Percentiles rank a stretch among this genome's conserved stretches.
Conservation (phyloP, 2,329 filamentous ascomycete genomes). For the Arthrobotrys megalospora region DNA sequence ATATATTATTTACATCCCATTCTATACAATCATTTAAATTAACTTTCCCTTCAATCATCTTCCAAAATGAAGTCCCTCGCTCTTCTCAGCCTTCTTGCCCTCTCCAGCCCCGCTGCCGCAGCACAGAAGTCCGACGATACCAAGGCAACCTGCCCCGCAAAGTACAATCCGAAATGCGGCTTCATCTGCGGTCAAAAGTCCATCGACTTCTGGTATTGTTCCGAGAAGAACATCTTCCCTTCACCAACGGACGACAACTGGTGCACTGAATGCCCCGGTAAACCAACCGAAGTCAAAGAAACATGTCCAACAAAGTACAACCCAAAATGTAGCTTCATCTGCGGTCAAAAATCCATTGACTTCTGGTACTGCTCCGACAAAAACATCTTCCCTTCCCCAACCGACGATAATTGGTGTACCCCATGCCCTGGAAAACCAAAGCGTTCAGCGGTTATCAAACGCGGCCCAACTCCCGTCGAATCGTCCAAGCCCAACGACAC, state of each 20-base stretch:
- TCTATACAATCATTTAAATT: background rate
- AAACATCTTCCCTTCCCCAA: background rate
- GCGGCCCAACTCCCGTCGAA: background rate
- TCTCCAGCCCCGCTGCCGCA: background rate
- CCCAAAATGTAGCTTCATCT: background rate
- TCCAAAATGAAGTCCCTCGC: background rate
- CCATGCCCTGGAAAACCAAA: background rate
- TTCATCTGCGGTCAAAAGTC: slow-evolving; percentile 7
- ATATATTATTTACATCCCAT: no score
- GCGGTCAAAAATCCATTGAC: slow-evolving; percentile 1
- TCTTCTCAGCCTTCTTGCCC: background rate
- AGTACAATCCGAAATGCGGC: background rate
- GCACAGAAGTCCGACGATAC: background rate
- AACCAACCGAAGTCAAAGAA: background rate
- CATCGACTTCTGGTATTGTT: slow-evolving; percentile 4
- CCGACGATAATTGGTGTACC: slow-evolving; percentile 1
- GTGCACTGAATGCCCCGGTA: background rate
- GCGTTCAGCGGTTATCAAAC: background rate
- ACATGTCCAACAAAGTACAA: background rate
- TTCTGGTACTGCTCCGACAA: slow-evolving; percentile 1
- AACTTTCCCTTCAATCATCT: background rate
- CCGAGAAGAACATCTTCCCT: background rate
- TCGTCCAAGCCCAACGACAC: background rate
- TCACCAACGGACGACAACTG: slow-evolving; percentile 1
- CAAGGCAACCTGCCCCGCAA: background rate